Base-by-base conservation (phyloP, 345 rosid species). In the Heritiera littoralis region DNA sequence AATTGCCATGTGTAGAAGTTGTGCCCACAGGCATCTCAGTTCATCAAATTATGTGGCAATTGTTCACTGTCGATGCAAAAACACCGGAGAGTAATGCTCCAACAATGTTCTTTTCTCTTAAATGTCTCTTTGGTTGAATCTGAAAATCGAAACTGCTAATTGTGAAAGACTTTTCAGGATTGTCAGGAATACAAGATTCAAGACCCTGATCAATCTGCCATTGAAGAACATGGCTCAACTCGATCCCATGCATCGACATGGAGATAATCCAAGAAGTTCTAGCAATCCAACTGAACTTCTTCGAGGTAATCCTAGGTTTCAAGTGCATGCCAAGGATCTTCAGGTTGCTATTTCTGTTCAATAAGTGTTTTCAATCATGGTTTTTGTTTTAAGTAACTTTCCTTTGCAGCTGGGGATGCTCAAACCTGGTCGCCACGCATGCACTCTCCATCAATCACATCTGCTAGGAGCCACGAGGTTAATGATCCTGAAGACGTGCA, bases 201-300 rank as follows among this genome's bases (percentile, higher is more conserved):
- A 52, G 56, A 52, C 18, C 56, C 56, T 14, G 56, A 17, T 54
- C 18, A 54, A 9, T 54, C 59, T 4, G 59, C 20, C 17, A 54
- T 54, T 54, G 59, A 4, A 17, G 65, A 61, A 43, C 3, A 61
- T 76, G 74, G 61, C 80, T 52, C 64, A 77, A 41, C 54, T 52
- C 1, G 74, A 55, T 38, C 40, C 74, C 18, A 8, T 35, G 15
- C 52, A 55, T 40, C 73, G 15, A 60, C 17, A 43, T 40, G 38
- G 11, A 4, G 15, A 49, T 12, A 75, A 35, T 66, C 20, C 66
- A 14, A 23, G 14, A 60, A 9, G 54, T 54, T 1, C 54, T 35
- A 13, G 9, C 66, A 9, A 23, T 43, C 66, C 65, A 38, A n/a
- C 74, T 1, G 17, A 66, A 9, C 13, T 41, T 32, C 28, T 66